Evolutionary conservation across 1,284 basidiomycete genomes (phyloP), one percentile per base, ranked within the genome.

Genomic region (Exobasidium cylindrosporum): DNA sequence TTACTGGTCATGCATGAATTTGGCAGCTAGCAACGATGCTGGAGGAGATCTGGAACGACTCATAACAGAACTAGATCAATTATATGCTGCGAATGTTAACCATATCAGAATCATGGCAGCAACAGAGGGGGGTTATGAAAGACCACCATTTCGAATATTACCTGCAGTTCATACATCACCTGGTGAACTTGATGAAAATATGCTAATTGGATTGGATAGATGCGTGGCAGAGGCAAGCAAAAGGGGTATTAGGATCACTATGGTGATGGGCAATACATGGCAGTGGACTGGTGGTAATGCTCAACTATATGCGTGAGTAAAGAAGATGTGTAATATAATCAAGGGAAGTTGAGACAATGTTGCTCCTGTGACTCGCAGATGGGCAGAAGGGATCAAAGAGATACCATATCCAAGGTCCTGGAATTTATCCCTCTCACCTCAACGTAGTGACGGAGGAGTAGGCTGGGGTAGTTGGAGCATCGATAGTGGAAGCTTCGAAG

Each of bases 21-120:
- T 72, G 30, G 69, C 69, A 5, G 70, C 71, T 4, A 62, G 63
- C 30, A 31, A 54, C 3, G 56, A 61, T 13, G 61, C 60, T 1
- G 71, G 69, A 6, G 71, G 71, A 1, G 50, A 59, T 21, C 29
- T 66, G 30, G 11, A 46, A 17, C 58, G 71, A 13, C 67, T 72
- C 58, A 47, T 62, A 52, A 58, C 21, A 4, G 70, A 73, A 57
- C 60, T 73, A 17, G 61, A 71, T 47, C 67, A 71, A 56, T 60
- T 73, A 53, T 56, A 60, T 0, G 63, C 60, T 1, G 61, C 55
- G 13, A 69, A 69, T 24, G 62, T 73, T 53, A 72, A 73, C 46
- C 67, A 71, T 45, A 61, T 73, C 11, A 64, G 71, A 52, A 69
- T 72, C 66, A 71, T 73, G 68, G 62, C 69, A 10, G 24, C 29